A percentile compares a stretch with the other conserved stretches of the same genome.
These are phyloP conservation scores for Camellia granthamiana DNA, from an alignment of 148 eudicot species.

Conservation along the genomic window DNA sequence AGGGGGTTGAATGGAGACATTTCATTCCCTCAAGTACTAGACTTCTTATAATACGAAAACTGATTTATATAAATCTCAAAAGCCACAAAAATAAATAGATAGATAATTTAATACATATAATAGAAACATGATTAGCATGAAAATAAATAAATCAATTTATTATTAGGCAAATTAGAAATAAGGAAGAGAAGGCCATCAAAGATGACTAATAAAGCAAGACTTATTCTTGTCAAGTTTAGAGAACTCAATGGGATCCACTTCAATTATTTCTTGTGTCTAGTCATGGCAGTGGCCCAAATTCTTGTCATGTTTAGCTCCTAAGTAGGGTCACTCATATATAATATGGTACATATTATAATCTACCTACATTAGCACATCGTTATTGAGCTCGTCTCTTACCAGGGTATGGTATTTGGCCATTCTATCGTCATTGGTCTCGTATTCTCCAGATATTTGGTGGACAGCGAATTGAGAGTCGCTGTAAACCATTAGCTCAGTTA, in stretches of 20 bases:
- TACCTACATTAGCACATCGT: no score
- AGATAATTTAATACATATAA: neutral
- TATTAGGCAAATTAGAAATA: neutral
- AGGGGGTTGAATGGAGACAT: constrained; percentile 1
- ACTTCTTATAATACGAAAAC: neutral
- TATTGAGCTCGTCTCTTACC: no score
- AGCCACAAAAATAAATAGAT: neutral
- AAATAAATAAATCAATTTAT: neutral
- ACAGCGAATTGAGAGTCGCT: no score
- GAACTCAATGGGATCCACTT: neutral
- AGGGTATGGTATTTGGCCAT: no score
- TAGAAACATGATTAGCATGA: constrained; percentile 3
- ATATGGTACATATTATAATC: no score
- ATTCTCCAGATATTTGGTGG: no score
- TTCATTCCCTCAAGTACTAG: neutral
- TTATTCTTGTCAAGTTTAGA: neutral
- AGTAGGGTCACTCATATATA: no score
- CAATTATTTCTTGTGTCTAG: neutral
- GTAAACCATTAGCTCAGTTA: no score
- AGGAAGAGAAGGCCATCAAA: neutral
- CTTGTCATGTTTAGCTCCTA: no score
- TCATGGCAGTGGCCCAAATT: neutral
- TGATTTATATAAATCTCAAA: neutral
- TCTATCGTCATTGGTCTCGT: no score
- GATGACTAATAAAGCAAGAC: neutral